Base-by-base conservation (phyloP, 148 eudicot species). In the Drosera capensis region DNA sequence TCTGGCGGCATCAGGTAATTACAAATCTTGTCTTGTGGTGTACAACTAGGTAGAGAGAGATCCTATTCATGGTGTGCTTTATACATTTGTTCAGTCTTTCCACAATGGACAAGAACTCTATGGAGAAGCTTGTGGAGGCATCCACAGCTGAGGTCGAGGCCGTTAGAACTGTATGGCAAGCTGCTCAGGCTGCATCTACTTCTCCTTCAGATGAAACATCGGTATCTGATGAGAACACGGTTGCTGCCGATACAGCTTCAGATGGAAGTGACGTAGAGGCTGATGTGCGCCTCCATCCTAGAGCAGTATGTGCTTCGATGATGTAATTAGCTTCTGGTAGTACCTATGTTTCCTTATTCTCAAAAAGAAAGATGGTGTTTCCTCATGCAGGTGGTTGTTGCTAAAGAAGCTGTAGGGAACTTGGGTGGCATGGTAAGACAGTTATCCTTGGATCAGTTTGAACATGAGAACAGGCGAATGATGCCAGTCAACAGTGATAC, bases 381-480 rank as follows among this genome's bases (percentile, higher is more conserved):
- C 39, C 17, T 55, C 34, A 19, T 31, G 44, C 82, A 90, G 97
- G 97, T 90, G 52, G 97, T 90, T 35, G 77, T 84, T 47, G 97
- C 97, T 54, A 80, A 73, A 80, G 97, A 90, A 59, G 63, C 85
- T 23, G 72, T 74, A 25, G 95, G 97, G 41, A 80, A 73, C 65
- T 68, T 84, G 38, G 97, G 97, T 23, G 86, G 86, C 28, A 80
- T 90, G 97, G 82, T 90, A 31, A 71, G 97, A 66, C 97, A 84
- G 68, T 62, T 90, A 57, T 78, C 95, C 13, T 72, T 90, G 62
- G 95, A 90, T 66, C 95, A 84, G 44, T 90, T 90, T 73, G 97
- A 90, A 76, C 84, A 90, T 63, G 97, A 90, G 71, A 84, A 95
- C 64, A 78, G 97, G 59, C 67, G 97, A 60, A 84, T 84, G 82